These are phyloP conservation scores for Circinella minor DNA, from an alignment of 371 early-diverging fungal genomes.

Conservation along the genomic window DNA sequence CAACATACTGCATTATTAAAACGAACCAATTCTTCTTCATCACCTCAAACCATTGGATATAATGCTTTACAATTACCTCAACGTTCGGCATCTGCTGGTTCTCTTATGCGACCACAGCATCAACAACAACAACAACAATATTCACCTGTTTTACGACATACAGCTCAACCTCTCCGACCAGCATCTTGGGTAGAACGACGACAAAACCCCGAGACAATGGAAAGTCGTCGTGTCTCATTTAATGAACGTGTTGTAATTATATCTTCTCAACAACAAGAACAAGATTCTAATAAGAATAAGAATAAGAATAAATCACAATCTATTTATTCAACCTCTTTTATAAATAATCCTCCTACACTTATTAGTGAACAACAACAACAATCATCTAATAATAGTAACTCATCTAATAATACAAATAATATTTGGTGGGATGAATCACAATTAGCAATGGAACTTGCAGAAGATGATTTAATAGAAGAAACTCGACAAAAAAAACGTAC, in stretches of 20 bases:
- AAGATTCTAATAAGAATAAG: not conserved
- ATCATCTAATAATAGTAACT: not conserved
- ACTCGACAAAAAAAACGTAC: not conserved
- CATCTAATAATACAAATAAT: not conserved
- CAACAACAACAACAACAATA: slow-evolving; percentile 20
- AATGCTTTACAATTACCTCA: slow-evolving; percentile 15
- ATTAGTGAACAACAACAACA: not conserved
- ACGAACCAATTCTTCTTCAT: slow-evolving; percentile 3
- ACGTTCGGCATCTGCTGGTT: slow-evolving; percentile 26
- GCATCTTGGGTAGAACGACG: slow-evolving; percentile 19
- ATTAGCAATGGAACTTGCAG: slow-evolving; percentile 21
- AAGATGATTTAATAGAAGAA: slow-evolving; percentile 19
- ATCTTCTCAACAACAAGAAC: slow-evolving; percentile 1
- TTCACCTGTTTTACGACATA: slow-evolving; percentile 9
- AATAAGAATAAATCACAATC: not conserved
- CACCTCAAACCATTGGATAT: not conserved
- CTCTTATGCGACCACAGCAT: slow-evolving; percentile 20
- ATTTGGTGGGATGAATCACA: slow-evolving; percentile 24
- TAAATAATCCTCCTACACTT: too few species aligned
- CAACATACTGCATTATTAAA: slow-evolving; percentile 5
- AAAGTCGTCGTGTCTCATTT: slow-evolving; percentile 3
- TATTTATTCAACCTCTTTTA: too few species aligned
- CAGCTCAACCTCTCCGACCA: slow-evolving; percentile 16
- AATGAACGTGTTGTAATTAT: slow-evolving; percentile 6
- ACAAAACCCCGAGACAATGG: slow-evolving; percentile 16